Base-by-base conservation (phyloP, 83 land plant genomes). In the Diphasiastrum complanatum region DNA sequence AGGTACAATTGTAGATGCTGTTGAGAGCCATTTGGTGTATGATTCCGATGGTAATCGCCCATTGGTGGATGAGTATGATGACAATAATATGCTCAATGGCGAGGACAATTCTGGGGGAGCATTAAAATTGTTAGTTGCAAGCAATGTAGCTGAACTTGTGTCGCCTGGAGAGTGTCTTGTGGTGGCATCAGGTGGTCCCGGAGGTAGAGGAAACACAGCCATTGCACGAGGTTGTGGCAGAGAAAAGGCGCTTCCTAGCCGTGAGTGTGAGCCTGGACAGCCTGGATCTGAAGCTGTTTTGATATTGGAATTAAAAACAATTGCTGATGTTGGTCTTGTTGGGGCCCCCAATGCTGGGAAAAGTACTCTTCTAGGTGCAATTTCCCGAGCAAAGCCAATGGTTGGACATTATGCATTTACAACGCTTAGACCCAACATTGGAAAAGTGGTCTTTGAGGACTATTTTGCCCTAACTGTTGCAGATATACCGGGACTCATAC, bases 321-420 rank as follows among this genome's bases (percentile, higher is more conserved):
- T 93, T 69, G 99, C 99, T 38, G 99, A 93, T 78, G 81, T 89
- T 22, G 89, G 99, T 16, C 79, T 93, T 68, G 91, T 93, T 20
- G 99, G 99, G 26, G 79, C 85, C 60, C 99, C 99, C 29, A 93
- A 89, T 75, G 92, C 96, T 26, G 99, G 99, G 1, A 93, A 93
- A 78, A 93, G 99, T 53, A 93, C 99, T 11, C 80, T 93, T 28
- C 67, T 93, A 6, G 89, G 96, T 2, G 85, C 96, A 4, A 76
- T 93, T 38, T 93, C 99, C 2, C 76, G 85, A 63, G 96, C 99
- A 11, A 83, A 84, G 56, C 99, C 99, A 19, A 33, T 57, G 5
- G 79, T 89, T 2, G 99, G 96, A 22, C 79, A 88, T 45, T 93
- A 93, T 76, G 88, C 90, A 23, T 93, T 93, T 69, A 93, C 99